A percentile compares a stretch with the other conserved stretches of the same genome.
These are phyloP conservation scores for Phaffomyces thermotolerans DNA, from an alignment of 805 yeast species.

Conservation along the genomic window DNA sequence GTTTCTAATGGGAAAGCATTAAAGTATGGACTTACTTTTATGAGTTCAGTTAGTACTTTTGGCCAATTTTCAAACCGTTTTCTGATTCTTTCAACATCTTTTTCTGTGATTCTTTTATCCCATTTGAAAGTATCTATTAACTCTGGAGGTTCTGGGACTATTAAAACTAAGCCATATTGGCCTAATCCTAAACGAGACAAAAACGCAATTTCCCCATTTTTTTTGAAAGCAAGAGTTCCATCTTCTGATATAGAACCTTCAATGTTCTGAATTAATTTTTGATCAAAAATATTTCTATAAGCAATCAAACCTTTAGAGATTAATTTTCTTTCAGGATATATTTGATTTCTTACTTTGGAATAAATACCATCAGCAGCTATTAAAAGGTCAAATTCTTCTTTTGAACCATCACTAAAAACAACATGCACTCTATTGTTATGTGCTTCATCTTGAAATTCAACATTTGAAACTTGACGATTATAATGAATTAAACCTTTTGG, in stretches of 20 bases:
- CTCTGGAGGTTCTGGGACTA: background rate
- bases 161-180: background rate
- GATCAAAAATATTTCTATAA: background rate
- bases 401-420: no score
- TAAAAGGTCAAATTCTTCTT: background rate
- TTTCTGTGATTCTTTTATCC: background rate
- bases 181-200: background rate
- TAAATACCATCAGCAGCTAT: conserved; percentile 1
- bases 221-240: background rate
- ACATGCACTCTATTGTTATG: background rate
- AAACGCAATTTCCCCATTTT: background rate
- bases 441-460: background rate
- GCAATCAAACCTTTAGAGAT: background rate
- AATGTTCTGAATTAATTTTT: background rate
- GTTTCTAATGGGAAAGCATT: background rate
- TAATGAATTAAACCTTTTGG: background rate
- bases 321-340: background rate
- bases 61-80: background rate
- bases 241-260: background rate
- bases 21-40: background rate
- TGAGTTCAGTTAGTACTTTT: background rate
- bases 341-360: background rate
- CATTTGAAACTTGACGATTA: background rate
- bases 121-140: background rate
- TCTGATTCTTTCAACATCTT: background rate